Percentiles rank a stretch among this genome's conserved stretches.
These are phyloP conservation scores for Ophiocordyceps camponoti-rufipedis DNA, from an alignment of 2,329 filamentous ascomycete genomes.

Conservation along the genomic window DNA sequence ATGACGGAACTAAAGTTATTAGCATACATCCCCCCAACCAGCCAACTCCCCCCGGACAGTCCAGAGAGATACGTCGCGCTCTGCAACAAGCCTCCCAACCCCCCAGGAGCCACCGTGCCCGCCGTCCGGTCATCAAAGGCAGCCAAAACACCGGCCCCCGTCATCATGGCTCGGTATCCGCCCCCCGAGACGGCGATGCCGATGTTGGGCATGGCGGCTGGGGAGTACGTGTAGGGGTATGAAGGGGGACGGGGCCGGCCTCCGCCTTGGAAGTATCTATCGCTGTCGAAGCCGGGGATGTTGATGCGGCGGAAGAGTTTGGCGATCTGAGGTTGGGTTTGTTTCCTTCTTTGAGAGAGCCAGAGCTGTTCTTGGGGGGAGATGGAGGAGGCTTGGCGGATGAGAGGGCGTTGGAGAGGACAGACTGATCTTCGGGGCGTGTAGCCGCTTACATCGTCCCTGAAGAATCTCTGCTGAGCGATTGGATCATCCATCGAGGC, in stretches of 20 bases:
- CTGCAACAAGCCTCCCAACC: conserved; percentile 67
- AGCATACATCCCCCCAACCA: conserved; percentile 59
- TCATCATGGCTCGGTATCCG: conserved; percentile 74
- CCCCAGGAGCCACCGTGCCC: conserved; percentile 27
- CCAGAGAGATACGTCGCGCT: conserved; percentile 65
- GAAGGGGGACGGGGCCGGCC: too few relatives aligned
- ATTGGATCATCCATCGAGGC: too few relatives aligned
- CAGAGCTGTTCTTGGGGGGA: conserved; percentile 59
- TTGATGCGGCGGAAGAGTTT: conserved; percentile 53
- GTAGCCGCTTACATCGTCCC: too few relatives aligned
- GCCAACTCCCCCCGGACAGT: conserved; percentile 69
- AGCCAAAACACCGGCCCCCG: conserved; percentile 63
- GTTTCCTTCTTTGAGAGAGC: conserved; percentile 51
- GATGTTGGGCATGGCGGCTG: conserved; percentile 32
- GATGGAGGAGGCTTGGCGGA: conserved; percentile 19
- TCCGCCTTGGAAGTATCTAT: conserved; percentile 37
- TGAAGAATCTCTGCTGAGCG: too few relatives aligned
- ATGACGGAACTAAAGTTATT: conserved; percentile 64
- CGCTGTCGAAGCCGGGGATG: conserved; percentile 59
- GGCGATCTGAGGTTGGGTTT: conserved; percentile 61
- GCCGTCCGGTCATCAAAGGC: conserved; percentile 61
- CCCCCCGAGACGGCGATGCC: conserved; percentile 70
- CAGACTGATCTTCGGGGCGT: too few relatives aligned
- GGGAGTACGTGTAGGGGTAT: conserved; percentile 8
- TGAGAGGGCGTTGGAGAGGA: too few relatives aligned